Conservation (phyloP, 148 eudicot species). For the Vaccinium corymbosum region DNA sequence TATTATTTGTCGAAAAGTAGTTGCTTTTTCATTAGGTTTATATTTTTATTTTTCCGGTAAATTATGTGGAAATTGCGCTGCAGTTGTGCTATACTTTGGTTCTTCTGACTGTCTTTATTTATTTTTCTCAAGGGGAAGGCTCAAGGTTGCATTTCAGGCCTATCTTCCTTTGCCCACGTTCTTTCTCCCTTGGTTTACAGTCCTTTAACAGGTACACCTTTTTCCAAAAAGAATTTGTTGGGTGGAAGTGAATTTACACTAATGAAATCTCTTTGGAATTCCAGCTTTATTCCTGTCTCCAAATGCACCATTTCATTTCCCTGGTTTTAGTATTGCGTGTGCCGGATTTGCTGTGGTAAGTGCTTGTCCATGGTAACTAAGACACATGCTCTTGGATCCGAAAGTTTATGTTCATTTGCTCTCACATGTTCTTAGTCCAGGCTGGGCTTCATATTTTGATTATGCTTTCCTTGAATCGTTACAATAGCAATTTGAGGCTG, state of each 20-base stretch:
- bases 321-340: conserved; percentile 57
- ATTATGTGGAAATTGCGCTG: neutral
- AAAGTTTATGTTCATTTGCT: neutral
- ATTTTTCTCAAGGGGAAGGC: conserved; percentile 45
- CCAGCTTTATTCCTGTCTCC: conserved; percentile 66
- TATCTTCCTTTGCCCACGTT: conserved; percentile 48
- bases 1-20: conserved; percentile 11
- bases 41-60: neutral
- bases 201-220: conserved; percentile 51
- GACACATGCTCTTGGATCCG: neutral
- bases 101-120: neutral
- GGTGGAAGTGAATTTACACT: conserved; percentile 14
- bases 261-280: conserved; percentile 10
- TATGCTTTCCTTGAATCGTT: neutral
- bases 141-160: conserved; percentile 68
- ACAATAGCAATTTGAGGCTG: neutral
- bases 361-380: neutral
- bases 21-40: neutral
- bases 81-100: neutral
- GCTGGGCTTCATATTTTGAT: neutral
- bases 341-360: conserved; percentile 41
- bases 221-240: neutral
- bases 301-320: conserved; percentile 60
- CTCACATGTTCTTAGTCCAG: neutral
- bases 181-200: conserved; percentile 56